Base-by-base conservation (phyloP, 305 asterid species). In the Rubia tinctorum region DNA sequence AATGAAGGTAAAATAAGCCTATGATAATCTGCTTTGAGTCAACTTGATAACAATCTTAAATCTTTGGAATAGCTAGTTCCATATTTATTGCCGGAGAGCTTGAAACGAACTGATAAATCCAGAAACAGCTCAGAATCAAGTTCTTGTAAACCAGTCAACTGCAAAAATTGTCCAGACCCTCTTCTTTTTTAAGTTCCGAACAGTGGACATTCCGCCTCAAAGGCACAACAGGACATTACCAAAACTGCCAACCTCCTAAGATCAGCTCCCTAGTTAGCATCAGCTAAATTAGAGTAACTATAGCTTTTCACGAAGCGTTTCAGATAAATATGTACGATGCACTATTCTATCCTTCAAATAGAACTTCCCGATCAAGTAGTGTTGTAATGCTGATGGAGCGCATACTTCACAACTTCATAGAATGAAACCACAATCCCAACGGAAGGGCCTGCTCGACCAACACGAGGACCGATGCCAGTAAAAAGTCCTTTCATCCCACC, bases 371-470 rank as follows among this genome's bases (percentile, higher is more conserved):
- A 56, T 76, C 73, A 85, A 74, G 68, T 77, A 56, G 81, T 81
- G 66, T 88, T 81, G 66, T 88, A 82, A 39, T 81, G 89, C 66
- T 80, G 86, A 78, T 85, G 90, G 20, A 95, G 79, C 34, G 79
- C 63, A 72, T 89, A 81, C 80, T 95, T 95, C 61, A 90, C 95
- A 9, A 95, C 96, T 82, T 95, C 99, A 56, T 95, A 92, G 74
- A 95, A 95, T 4, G 99, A 95, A 77, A 95, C 79, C 67, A 95
- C 98, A 25, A 95, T 92, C 77, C 96, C 99, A 12, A 95, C 98
- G 0, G 99, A 92, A 69, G 99, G 99, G 51, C 99, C 99, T 20
- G 98, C 97, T 20, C 98, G 98, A 70, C 88, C 96, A 71, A 92
- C 94, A 72, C 99, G 97, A 23, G 99, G 99, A 2, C 98, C 98